Evolutionary conservation across 2,329 filamentous ascomycete species (phyloP).

Genomic region (Amauroascus verrucosus): DNA sequence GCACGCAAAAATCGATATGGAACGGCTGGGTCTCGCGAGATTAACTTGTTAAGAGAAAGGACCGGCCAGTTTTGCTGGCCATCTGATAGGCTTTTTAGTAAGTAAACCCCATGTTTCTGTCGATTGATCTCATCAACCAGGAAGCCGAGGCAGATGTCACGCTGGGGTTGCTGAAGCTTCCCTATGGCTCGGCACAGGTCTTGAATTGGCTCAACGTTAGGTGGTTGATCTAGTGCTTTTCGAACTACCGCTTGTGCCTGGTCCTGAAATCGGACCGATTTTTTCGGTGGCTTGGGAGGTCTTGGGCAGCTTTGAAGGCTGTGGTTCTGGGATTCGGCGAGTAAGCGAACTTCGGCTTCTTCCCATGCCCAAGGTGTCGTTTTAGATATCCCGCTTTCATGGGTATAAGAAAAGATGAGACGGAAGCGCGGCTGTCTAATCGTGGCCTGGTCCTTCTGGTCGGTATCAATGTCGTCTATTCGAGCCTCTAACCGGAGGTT

Average conservation of each 20-base stretch:
- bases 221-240: not conserved
- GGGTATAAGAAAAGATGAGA: not conserved
- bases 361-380: not conserved
- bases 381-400: not conserved
- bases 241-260: not conserved
- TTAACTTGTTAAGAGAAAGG: not conserved
- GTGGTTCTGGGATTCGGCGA: not conserved
- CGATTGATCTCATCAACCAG: not conserved
- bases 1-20: not conserved
- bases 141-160: not conserved
- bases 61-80: not conserved
- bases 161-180: not conserved
- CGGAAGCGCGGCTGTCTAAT: not conserved
- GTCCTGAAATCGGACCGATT: not conserved
- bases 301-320: not conserved
- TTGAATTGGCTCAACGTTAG: not conserved
- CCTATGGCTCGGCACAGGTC: not conserved
- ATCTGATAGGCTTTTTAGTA: not conserved
- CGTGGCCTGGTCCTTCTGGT: not conserved
- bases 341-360: not conserved
- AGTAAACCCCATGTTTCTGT: not conserved
- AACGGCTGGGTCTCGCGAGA: not conserved
- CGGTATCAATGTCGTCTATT: not conserved
- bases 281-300: not conserved
- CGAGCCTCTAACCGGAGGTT: constrained; percentile 3